Evolutionary conservation across 2,329 filamentous ascomycete species (phyloP).

Genomic region (Penicillium decumbens): DNA sequence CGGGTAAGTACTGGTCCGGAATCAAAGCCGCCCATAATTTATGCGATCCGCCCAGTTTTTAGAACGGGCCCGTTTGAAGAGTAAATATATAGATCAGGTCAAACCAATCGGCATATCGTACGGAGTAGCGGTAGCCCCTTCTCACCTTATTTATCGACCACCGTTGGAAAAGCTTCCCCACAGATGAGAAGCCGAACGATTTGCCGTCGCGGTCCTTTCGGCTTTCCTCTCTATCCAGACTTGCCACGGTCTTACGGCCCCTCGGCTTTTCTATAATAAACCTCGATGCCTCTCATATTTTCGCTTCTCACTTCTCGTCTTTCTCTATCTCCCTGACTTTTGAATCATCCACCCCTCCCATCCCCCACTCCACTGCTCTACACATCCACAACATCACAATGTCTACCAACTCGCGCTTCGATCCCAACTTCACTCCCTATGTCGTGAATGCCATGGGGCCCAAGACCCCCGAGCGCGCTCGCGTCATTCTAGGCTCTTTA

Average conservation of each 20-base stretch:
- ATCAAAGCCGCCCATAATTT: background rate
- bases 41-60: background rate
- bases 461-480: slow-evolving; percentile 60
- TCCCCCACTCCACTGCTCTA: background rate
- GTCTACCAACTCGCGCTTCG: slow-evolving; percentile 37
- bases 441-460: slow-evolving; percentile 70
- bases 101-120: background rate
- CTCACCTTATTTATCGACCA: background rate
- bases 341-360: background rate
- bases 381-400: slow-evolving; percentile 12
- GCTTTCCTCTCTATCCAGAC: background rate
- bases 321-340: background rate
- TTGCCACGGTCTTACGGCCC: background rate
- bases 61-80: background rate
- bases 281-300: background rate
- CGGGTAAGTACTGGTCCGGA: background rate
- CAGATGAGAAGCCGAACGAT: background rate
- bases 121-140: background rate
- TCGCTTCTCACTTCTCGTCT: background rate
- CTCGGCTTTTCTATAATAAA: background rate
- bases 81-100: background rate
- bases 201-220: background rate
- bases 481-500: slow-evolving; percentile 59
- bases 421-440: slow-evolving; percentile 70
- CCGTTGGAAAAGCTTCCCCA: background rate